Evolutionary conservation across 768 basidiomycete genomes (phyloP), one percentile per base, ranked within the genome.

Genomic region (Pholiota conissans): DNA sequence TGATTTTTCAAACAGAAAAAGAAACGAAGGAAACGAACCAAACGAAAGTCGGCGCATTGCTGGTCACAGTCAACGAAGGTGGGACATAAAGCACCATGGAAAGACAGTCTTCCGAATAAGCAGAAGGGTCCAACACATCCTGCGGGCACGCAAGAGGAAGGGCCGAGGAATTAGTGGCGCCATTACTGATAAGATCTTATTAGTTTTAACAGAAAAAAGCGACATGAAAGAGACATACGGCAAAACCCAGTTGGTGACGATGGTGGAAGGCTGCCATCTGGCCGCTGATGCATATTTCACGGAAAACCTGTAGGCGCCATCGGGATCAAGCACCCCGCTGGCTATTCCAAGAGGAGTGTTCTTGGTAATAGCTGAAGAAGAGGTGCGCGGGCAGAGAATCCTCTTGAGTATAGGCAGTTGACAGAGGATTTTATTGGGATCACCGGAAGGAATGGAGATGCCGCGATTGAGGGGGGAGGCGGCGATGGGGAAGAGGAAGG

Each of bases 61-160:
- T 79, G 46, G 57, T 67, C 61, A 63, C 6, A 50, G 63, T 59
- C 39, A 72, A 74, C 1, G 74, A 66, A 6, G 75, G 70, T 5
- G 90, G 90, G 2, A 86, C 83, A 66, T 91, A 93, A 28, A 89
- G 74, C 24, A 90, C 73, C 76, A 92, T 84, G 20, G 85, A 92
- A 46, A 96, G 76, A 68, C 93, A 96, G 68, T 95, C 90, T 70
- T 95, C 93, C 0, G 76, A 79, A 71, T 73, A 81, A 4, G 71
- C 67, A n/a, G 82, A 81, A 28, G 76, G 60, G 63, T 80, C 74
- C 11, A 83, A 73, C 58, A 63, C 72, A 45, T 74, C 72, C 69
- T 94, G 93, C 8, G 90, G 87, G 68, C 93, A 95, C 7, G 84
- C 79, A 3, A 85, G 76, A 18, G 92, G 91, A 29, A 90, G 73